Evolutionary conservation across 208 protist genomes (phyloP), one percentile per base, ranked within the genome.

Genomic region (Crithidia mellificae): DNA sequence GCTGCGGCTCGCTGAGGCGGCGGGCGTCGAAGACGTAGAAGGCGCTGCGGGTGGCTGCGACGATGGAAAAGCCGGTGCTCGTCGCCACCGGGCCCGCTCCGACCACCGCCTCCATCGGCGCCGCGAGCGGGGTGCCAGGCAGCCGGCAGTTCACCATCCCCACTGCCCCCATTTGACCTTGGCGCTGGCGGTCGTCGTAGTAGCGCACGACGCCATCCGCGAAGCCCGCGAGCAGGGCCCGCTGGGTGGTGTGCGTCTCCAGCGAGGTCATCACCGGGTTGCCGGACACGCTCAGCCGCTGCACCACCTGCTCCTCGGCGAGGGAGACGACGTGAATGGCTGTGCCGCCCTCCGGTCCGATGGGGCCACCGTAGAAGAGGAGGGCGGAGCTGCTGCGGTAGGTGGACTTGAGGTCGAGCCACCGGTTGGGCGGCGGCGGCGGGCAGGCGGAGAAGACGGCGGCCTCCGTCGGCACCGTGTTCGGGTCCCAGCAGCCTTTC

Each of bases 181-280:
- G 85, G 24, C 72, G 67, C 68, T 91, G 88, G 12, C 91, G 83
- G 61, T 96, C 88, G 62, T 96, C 91, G 74, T 94, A 96, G 76
- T 94, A 96, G 47, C 85, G 84, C 36, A 96, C 86, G 20, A 87
- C 77, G 27, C 86, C 82, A 67, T 96, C 88, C n/a, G 75, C 70
- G 38, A 85, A 94, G 49, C 91, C 88, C 7, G 88, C 88, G 56
- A 94, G 71, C 34, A 96, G 74, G 2, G 77, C 82, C 44, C 87
- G 88, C 53, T 81, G 77, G 14, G 84, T 90, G 52, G 88, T 88
- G 78, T 92, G 81, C 22, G 80, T 74, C 17, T 74, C 74, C 7
- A 96, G 77, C 15, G 74, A 81, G 17, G 87, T 96, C 49, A 96
- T 65, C 19, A 56, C 56, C 11, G 91, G 77, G 68, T 84, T 83